phyloP scores from a whole-genome alignment of 768 basidiomycete genomes.

The Mycena chlorophos region DNA sequence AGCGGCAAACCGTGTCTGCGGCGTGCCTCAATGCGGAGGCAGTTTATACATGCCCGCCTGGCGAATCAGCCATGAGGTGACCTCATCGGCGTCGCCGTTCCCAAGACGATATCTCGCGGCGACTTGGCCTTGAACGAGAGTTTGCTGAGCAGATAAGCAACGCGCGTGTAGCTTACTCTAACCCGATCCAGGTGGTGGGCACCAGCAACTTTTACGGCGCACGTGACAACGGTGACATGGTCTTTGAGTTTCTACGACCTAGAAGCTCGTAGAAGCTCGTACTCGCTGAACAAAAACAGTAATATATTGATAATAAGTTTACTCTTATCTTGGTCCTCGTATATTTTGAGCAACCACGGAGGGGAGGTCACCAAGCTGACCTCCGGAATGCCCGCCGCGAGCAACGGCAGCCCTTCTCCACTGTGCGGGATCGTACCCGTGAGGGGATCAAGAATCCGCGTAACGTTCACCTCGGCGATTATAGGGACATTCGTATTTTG shows the following conservation, averaged over 20 bases:
- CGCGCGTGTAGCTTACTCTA: background rate
- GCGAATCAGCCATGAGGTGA: constrained; percentile 5
- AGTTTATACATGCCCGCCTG: too few relatives aligned
- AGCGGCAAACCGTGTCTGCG: constrained; percentile 4
- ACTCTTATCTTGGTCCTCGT: too few relatives aligned
- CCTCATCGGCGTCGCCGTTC: constrained; percentile 1
- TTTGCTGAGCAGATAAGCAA: background rate
- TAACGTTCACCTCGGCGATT: background rate
- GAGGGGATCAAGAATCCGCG: background rate
- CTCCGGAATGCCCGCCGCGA: background rate
- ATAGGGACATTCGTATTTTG: too few relatives aligned
- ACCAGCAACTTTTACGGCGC: background rate
- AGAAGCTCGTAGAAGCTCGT: too few relatives aligned
- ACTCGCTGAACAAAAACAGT: too few relatives aligned
- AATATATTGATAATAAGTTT: too few relatives aligned
- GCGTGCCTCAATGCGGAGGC: constrained; percentile 2
- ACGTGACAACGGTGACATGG: background rate
- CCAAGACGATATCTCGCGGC: constrained; percentile 10
- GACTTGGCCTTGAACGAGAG: background rate
- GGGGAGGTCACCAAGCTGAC: background rate
- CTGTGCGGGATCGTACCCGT: background rate
- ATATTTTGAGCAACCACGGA: constrained; percentile 1
- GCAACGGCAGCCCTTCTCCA: constrained; percentile 2
- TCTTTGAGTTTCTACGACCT: too few relatives aligned
- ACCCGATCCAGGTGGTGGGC: background rate